phyloP scores from a whole-genome alignment of 306 rosid species.

The Chamaecrista fasciculata region DNA sequence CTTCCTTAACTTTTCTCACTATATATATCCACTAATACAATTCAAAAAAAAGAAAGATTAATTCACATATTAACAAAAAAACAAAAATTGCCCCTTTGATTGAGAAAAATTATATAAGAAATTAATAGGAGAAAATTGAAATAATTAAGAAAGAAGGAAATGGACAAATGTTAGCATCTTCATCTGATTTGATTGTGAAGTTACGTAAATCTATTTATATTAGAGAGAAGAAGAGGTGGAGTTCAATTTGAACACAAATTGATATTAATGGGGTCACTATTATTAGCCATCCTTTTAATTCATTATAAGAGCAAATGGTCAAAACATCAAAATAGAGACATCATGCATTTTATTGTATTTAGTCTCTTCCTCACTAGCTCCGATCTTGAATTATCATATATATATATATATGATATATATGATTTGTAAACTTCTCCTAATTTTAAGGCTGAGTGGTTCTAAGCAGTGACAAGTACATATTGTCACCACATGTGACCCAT shows the following conservation, averaged over 20 bases:
- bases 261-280: conserved; percentile 6
- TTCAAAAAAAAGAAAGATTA: too few relatives aligned
- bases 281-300: not conserved
- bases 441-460: not conserved
- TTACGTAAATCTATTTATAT: conserved; percentile 19
- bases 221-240: conserved; percentile 33
- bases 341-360: not conserved
- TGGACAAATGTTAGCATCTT: conserved; percentile 37
- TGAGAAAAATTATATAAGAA: too few relatives aligned
- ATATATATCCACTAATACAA: too few relatives aligned
- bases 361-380: not conserved
- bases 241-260: conserved; percentile 39
- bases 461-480: not conserved
- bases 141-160: conserved; percentile 20
- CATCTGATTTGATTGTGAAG: conserved; percentile 32
- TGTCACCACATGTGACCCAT: conserved; percentile 33
- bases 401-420: too few relatives aligned
- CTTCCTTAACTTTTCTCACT: too few relatives aligned
- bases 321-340: not conserved
- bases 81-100: too few relatives aligned
- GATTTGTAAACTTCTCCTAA: not conserved
- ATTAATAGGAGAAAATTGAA: conserved; percentile 13
- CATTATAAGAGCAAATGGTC: not conserved
- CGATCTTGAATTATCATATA: too few relatives aligned
- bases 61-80: too few relatives aligned